These are phyloP conservation scores for Hypoxylon lienhwacheense DNA, from an alignment of 495 filamentous ascomycete species.

Conservation along the genomic window DNA sequence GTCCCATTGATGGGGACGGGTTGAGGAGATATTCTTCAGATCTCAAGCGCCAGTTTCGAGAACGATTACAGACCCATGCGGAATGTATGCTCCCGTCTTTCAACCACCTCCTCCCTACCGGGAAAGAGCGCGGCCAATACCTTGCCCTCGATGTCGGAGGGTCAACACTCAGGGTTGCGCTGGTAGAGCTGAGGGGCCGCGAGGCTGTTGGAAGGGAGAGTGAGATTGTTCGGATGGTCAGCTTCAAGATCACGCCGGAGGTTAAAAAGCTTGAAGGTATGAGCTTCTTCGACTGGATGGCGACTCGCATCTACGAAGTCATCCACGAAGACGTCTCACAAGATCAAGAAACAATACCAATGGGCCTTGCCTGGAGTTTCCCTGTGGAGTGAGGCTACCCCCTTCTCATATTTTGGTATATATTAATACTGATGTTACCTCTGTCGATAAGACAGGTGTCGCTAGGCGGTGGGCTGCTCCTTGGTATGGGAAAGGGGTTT, in stretches of 20 bases:
- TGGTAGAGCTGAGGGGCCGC: conserved; percentile 69
- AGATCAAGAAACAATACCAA: conserved; percentile 44
- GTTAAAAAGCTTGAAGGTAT: conserved; percentile 51
- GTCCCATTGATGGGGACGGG: conserved; percentile 41
- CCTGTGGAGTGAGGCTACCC: conserved; percentile 72
- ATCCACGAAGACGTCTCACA: conserved; percentile 43
- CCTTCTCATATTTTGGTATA: background rate
- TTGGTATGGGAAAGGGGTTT: conserved; percentile 87
- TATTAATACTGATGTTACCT: background rate
- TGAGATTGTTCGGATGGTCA: conserved; percentile 49
- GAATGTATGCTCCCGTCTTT: conserved; percentile 64
- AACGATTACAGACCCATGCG: conserved; percentile 49
- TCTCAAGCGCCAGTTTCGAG: conserved; percentile 52
- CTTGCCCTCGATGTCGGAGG: conserved; percentile 69
- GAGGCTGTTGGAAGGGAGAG: conserved; percentile 41
- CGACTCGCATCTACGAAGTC: conserved; percentile 66
- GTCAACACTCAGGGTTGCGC: conserved; percentile 76
- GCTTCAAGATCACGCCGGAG: conserved; percentile 54
- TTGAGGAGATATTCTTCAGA: conserved; percentile 44
- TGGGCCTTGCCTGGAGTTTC: conserved; percentile 87
- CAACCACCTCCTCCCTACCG: conserved; percentile 71
- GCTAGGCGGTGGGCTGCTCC: conserved; percentile 70
- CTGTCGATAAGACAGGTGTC: conserved; percentile 68
- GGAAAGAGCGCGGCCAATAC: conserved; percentile 66
- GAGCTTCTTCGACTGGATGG: conserved; percentile 80